These are phyloP conservation scores for Stylonectria norvegica DNA, from an alignment of 2,329 filamentous ascomycete genomes.

Conservation along the genomic window DNA sequence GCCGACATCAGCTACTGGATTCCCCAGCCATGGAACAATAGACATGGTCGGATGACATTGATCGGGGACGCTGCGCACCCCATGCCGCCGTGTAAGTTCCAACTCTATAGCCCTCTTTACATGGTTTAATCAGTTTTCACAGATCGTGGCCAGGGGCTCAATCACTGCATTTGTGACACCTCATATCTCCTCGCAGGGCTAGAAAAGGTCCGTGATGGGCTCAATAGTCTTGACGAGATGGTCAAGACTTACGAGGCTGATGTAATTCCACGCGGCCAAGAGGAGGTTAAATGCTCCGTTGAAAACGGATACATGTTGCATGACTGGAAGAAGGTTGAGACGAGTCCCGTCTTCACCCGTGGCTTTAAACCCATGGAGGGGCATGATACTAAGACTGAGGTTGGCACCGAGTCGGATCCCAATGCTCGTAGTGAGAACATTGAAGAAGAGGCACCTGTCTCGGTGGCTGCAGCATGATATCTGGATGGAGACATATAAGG, in stretches of 20 bases:
- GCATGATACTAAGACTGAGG: conserved; percentile 9
- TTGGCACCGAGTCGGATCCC: too few relatives aligned
- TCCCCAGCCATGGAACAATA: conserved; percentile 19
- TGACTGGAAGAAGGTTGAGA: conserved; percentile 20
- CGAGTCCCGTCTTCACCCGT: conserved; percentile 19
- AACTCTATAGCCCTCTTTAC: neutral
- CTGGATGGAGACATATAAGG: too few relatives aligned
- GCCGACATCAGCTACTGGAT: conserved; percentile 24
- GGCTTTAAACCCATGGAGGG: conserved; percentile 24
- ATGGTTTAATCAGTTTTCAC: neutral
- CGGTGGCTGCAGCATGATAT: too few relatives aligned
- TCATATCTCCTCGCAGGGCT: conserved; percentile 14
- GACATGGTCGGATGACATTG: conserved; percentile 15
- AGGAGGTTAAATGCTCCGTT: conserved; percentile 22
- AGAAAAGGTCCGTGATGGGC: neutral
- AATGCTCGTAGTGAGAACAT: too few relatives aligned
- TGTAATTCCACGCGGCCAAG: conserved; percentile 19
- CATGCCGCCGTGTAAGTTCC: conserved; percentile 20
- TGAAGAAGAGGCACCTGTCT: too few relatives aligned
- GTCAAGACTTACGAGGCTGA: conserved; percentile 17
- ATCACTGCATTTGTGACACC: conserved; percentile 20
- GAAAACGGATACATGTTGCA: conserved; percentile 23
- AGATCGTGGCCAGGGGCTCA: conserved; percentile 23
- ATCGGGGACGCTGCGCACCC: conserved; percentile 23
- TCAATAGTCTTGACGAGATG: conserved; percentile 1